Evolutionary conservation across 176 grass and related monocot species (phyloP).

Genomic region (Guadua angustifolia): DNA sequence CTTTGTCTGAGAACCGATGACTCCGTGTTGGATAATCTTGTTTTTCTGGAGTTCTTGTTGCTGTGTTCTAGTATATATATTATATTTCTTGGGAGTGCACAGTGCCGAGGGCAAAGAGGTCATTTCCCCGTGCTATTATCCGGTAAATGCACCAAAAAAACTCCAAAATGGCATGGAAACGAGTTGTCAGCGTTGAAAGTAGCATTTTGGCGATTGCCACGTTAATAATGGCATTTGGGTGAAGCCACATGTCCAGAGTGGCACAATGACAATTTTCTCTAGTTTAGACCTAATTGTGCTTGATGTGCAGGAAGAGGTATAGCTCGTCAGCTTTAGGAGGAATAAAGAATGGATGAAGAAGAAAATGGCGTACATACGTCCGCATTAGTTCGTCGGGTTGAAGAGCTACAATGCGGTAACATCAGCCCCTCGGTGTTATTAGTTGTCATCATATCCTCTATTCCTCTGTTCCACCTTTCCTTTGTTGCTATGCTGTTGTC

Average conservation of each 20-base stretch:
- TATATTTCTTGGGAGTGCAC: not conserved
- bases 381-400: not conserved
- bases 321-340: not conserved
- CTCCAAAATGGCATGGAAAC: no score
- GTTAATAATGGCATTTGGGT: no score
- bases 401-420: constrained; percentile 43
- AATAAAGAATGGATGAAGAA: constrained; percentile 33
- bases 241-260: no score
- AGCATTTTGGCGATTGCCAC: no score
- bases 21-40: no score
- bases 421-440: not conserved
- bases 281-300: not conserved
- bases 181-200: no score
- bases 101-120: no score
- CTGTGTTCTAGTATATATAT: not conserved
- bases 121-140: no score
- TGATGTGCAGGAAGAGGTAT: not conserved
- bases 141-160: no score
- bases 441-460: not conserved
- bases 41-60: no score
- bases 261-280: no score
- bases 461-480: constrained; percentile 6
- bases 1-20: not conserved
- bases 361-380: not conserved
- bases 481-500: not conserved